These are phyloP conservation scores for Aspergillus cristatus DNA, from an alignment of 495 filamentous ascomycete species.

Conservation along the genomic window DNA sequence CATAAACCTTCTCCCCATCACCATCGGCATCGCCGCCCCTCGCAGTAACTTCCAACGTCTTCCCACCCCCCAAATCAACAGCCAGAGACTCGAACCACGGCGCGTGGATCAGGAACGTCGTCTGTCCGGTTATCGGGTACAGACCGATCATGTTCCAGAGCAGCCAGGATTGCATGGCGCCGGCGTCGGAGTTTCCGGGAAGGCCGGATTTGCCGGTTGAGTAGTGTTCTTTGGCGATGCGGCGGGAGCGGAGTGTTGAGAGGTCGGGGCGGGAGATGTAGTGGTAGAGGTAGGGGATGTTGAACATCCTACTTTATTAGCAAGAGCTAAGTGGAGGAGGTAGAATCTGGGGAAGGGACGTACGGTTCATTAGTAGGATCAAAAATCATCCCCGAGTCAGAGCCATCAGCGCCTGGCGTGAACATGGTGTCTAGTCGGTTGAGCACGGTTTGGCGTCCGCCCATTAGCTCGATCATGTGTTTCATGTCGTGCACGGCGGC, in stretches of 20 bases:
- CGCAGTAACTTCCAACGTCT: conserved; percentile 35
- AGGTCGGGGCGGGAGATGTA: conserved; percentile 54
- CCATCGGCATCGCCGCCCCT: conserved; percentile 34
- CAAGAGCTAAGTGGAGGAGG: conserved; percentile 5
- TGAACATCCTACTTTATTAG: conserved; percentile 46
- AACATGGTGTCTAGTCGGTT: conserved; percentile 37
- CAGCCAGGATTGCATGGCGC: conserved; percentile 52
- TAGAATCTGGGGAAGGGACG: conserved; percentile 7
- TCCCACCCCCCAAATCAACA: conserved; percentile 38
- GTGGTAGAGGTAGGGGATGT: conserved; percentile 62
- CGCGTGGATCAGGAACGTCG: conserved; percentile 46
- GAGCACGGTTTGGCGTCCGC: conserved; percentile 36
- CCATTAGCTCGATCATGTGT: conserved; percentile 46
- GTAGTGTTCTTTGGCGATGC: conserved; percentile 33
- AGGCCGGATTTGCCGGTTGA: conserved; percentile 30
- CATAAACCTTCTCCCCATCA: conserved; percentile 26
- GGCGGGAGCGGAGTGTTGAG: conserved; percentile 24
- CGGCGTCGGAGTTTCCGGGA: conserved; percentile 51
- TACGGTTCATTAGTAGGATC: conserved; percentile 61
- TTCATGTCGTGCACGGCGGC: conserved; percentile 59
- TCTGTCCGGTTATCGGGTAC: conserved; percentile 46
- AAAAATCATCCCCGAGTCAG: conserved; percentile 44
- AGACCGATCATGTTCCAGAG: conserved; percentile 54
- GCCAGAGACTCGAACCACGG: conserved; percentile 46
- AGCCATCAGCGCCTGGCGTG: conserved; percentile 37